Evolutionary conservation across 1,284 basidiomycete genomes (phyloP).

Genomic region (Sanghuangporus baumii): DNA sequence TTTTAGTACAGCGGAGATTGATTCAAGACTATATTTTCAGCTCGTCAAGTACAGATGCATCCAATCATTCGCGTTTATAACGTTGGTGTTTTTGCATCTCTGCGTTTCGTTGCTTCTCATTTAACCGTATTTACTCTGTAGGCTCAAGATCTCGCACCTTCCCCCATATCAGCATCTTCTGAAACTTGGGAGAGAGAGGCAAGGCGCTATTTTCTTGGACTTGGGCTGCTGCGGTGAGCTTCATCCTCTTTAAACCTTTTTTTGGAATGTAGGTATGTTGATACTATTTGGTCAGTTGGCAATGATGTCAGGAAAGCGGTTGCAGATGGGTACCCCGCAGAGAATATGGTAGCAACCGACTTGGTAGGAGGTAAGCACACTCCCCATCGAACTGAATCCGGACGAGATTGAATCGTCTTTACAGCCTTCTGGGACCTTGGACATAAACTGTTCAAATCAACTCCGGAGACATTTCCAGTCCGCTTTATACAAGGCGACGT

Average conservation of each 20-base stretch:
- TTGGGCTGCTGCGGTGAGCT: slow-evolving; percentile 29
- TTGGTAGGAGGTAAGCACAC: slow-evolving; percentile 16
- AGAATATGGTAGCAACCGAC: slow-evolving; percentile 22
- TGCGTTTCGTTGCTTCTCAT: not conserved
- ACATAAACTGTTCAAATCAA: slow-evolving; percentile 22
- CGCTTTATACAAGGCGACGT: slow-evolving; percentile 22
- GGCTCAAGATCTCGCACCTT: slow-evolving; percentile 22
- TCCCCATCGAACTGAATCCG: not conserved
- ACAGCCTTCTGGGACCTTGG: slow-evolving; percentile 24
- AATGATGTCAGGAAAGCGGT: slow-evolving; percentile 23
- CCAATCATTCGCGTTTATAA: slow-evolving; percentile 10
- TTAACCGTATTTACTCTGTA: not conserved
- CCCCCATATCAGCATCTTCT: slow-evolving; percentile 24
- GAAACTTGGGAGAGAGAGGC: slow-evolving; percentile 24
- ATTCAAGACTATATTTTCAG: not conserved
- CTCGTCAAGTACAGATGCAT: slow-evolving; percentile 17
- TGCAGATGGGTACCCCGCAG: slow-evolving; percentile 22
- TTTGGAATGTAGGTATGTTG: not conserved
- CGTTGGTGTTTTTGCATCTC: not conserved
- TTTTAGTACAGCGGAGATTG: too few relatives aligned
- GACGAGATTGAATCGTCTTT: not conserved
- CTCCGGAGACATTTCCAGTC: slow-evolving; percentile 20
- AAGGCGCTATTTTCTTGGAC: slow-evolving; percentile 26
- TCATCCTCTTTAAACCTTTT: slow-evolving; percentile 7
- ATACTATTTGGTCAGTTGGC: slow-evolving; percentile 19